Evolutionary conservation across 2,329 filamentous ascomycete species (phyloP).

Genomic region (Biscogniauxia sp.): DNA sequence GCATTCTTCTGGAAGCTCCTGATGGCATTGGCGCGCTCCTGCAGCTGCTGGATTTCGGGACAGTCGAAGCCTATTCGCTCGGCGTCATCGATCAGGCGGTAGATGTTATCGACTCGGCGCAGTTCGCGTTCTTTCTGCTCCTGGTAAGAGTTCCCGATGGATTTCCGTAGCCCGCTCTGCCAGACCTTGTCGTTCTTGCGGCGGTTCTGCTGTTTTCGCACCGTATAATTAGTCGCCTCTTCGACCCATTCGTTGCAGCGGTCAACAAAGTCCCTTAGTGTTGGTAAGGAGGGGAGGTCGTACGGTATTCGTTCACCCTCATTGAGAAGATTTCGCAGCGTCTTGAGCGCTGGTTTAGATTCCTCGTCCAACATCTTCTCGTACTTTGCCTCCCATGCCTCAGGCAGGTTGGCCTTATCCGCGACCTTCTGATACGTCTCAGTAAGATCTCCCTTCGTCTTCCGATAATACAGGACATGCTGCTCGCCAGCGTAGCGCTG

Average conservation of each 20-base stretch:
- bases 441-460: constrained; percentile 68
- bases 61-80: constrained; percentile 90
- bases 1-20: constrained; percentile 80
- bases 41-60: constrained; percentile 80
- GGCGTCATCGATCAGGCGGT: constrained; percentile 77
- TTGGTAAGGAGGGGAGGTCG: constrained; percentile 76
- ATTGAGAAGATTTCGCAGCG: constrained; percentile 76
- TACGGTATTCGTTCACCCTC: constrained; percentile 97
- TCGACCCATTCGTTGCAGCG: constrained; percentile 98
- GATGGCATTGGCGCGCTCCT: constrained; percentile 82
- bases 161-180: constrained; percentile 71
- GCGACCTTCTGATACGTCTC: constrained; percentile 70
- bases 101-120: constrained; percentile 85
- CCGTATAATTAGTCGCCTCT: constrained; percentile 93
- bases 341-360: constrained; percentile 79
- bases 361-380: constrained; percentile 81
- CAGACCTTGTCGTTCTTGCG: constrained; percentile 90
- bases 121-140: constrained; percentile 86
- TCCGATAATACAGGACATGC: constrained; percentile 76
- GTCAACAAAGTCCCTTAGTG: constrained; percentile 86
- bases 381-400: constrained; percentile 88
- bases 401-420: constrained; percentile 82
- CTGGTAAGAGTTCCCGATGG: constrained; percentile 49
- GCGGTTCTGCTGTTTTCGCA: constrained; percentile 94
- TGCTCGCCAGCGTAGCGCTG: constrained; percentile 67